These are phyloP conservation scores for Rhizopus delemar DNA, from an alignment of 371 early-diverging fungal species.

Conservation along the genomic window DNA sequence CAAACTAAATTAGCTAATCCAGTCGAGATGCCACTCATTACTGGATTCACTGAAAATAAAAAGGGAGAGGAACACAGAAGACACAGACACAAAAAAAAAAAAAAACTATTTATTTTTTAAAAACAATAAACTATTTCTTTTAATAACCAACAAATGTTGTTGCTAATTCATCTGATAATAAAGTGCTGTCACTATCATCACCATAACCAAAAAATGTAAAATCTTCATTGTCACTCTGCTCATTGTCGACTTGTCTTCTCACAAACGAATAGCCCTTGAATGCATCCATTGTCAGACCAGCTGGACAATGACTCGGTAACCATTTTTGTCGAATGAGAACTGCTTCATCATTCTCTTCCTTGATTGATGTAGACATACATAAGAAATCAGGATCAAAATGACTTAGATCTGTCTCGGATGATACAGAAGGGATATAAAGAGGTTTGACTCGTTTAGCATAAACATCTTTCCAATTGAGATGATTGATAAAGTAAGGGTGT, in stretches of 20 bases:
- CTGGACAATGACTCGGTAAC: constrained; percentile 8
- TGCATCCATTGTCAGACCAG: constrained; percentile 13
- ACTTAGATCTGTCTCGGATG: constrained; percentile 53
- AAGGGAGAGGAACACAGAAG: background rate
- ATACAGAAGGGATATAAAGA: constrained; percentile 54
- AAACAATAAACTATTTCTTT: background rate
- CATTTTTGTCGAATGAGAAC: background rate
- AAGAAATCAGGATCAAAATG: constrained; percentile 65
- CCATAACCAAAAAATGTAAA: no score
- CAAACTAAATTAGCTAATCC: constrained; percentile 39
- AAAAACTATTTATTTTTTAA: background rate
- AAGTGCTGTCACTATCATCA: no score
- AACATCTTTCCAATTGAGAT: constrained; percentile 74
- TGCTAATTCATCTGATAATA: no score
- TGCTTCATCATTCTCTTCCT: constrained; percentile 17
- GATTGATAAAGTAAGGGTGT: constrained; percentile 64
- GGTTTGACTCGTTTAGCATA: constrained; percentile 64
- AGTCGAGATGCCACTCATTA: background rate
- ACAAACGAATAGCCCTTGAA: constrained; percentile 22
- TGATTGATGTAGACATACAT: constrained; percentile 29
- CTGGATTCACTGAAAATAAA: background rate
- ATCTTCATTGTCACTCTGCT: no score
- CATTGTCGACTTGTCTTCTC: no score
- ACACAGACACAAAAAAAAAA: background rate
- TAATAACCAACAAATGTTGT: no score